A percentile compares a stretch with the other conserved stretches of the same genome.
Evolutionary conservation across 192 early-diverging fungal species (phyloP).

Genomic region (Coemansia furcata): DNA sequence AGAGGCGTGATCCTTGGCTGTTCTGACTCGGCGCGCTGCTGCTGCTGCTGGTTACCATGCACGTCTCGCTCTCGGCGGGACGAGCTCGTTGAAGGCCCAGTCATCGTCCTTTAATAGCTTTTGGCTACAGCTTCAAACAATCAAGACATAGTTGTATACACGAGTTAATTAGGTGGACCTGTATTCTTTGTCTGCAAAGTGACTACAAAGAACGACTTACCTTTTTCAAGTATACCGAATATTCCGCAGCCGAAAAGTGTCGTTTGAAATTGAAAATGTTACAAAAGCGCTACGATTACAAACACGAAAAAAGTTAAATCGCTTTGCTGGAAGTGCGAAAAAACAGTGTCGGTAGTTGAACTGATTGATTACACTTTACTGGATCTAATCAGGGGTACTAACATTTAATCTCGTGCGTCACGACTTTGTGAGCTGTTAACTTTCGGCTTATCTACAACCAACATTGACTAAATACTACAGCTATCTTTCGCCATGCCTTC

Average conservation of each 20-base stretch:
- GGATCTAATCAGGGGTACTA: not conserved
- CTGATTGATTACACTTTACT: not conserved
- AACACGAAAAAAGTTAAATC: not conserved
- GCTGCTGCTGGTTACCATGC: not conserved
- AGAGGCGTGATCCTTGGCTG: slow-evolving; percentile 6
- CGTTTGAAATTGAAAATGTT: not conserved
- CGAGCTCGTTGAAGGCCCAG: not conserved
- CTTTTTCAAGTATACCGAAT: not conserved
- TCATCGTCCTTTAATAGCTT: not conserved
- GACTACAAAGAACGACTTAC: not conserved
- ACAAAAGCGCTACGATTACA: not conserved
- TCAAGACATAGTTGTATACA: not conserved
- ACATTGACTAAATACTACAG: not conserved
- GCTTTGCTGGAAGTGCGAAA: not conserved
- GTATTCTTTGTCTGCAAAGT: not conserved
- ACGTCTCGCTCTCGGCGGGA: not conserved
- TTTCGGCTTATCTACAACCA: not conserved
- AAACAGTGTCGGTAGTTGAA: not conserved
- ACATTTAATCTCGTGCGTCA: not conserved
- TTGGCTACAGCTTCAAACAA: not conserved
- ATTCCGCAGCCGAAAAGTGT: not conserved
- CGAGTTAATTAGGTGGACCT: not conserved
- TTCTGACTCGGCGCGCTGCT: not conserved
- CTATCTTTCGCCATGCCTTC: slow-evolving; percentile 11
- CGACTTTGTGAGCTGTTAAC: not conserved